A percentile compares a stretch with the other conserved stretches of the same genome.
phyloP scores from a whole-genome alignment of 805 yeast species.

The Saccharomycodes ludwigii region DNA sequence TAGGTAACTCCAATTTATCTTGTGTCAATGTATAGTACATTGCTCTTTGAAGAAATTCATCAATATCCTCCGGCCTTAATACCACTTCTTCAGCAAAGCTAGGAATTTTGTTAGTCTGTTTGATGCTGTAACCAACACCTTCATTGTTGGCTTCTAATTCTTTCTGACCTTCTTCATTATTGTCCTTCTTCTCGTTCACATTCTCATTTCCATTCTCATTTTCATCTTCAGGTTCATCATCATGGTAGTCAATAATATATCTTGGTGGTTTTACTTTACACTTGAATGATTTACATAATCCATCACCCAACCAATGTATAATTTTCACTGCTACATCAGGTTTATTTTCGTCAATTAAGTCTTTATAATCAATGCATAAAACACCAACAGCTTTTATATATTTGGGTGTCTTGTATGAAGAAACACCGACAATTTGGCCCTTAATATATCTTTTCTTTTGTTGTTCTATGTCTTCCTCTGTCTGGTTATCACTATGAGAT shows the following conservation, averaged over 20 bases:
- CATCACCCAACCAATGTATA: slow-evolving; percentile 58
- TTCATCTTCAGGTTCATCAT: slow-evolving; percentile 9
- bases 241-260: slow-evolving; percentile 17
- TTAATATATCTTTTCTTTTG: slow-evolving; percentile 19
- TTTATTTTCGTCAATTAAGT: slow-evolving; percentile 37
- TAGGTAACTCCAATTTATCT: slow-evolving; percentile 48
- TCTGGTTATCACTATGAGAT: slow-evolving; percentile 26
- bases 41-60: slow-evolving; percentile 61
- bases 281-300: slow-evolving; percentile 40
- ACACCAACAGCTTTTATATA: slow-evolving; percentile 64
- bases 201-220: slow-evolving; percentile 5
- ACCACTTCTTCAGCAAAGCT: slow-evolving; percentile 26
- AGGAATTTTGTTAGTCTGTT: slow-evolving; percentile 1
- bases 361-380: slow-evolving; percentile 26
- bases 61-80: slow-evolving; percentile 53
- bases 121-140: slow-evolving; percentile 9
- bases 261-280: slow-evolving; percentile 32
- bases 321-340: slow-evolving; percentile 72
- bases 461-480: slow-evolving; percentile 2
- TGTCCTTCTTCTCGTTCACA: slow-evolving; percentile 2
- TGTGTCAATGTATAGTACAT: slow-evolving; percentile 55
- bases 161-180: slow-evolving; percentile 6
- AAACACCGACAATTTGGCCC: slow-evolving; percentile 64
- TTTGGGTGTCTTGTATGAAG: slow-evolving; percentile 43
- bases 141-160: slow-evolving; percentile 7